Percentiles rank a stretch among this genome's conserved stretches.
Conservation (phyloP, 768 basidiomycete genomes). For the Mycena metata region DNA sequence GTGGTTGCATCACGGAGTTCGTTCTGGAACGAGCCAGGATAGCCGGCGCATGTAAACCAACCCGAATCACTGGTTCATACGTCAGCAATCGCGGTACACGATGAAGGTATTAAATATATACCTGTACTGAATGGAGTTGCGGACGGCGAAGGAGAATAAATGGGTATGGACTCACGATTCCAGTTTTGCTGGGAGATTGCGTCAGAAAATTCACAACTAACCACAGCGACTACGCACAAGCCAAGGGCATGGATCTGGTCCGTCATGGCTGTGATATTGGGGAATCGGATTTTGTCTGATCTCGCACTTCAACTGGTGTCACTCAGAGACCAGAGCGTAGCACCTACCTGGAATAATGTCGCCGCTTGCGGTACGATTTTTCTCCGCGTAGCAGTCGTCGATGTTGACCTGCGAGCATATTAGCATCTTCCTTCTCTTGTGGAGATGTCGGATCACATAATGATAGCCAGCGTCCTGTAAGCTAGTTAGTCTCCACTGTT, state of each 20-base stretch:
- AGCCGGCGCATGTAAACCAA: conserved; percentile 77
- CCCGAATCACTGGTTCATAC: conserved; percentile 66
- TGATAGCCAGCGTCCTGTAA: conserved; percentile 69
- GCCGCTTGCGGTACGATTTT: conserved; percentile 62
- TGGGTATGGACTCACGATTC: conserved; percentile 51
- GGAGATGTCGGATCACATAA: conserved; percentile 40
- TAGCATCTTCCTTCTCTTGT: too few species aligned
- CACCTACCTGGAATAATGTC: conserved; percentile 67
- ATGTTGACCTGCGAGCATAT: conserved; percentile 57
- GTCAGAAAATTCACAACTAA: background rate
- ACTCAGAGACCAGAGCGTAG: background rate
- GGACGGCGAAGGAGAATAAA: background rate
- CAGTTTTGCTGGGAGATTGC: conserved; percentile 51
- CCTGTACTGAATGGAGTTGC: conserved; percentile 45
- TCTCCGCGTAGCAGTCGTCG: conserved; percentile 77
- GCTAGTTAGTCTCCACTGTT: background rate
- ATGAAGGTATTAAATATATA: background rate
- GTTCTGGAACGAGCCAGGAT: conserved; percentile 74
- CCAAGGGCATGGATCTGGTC: conserved; percentile 69
- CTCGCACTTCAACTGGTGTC: background rate
- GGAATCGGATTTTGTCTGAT: conserved; percentile 65
- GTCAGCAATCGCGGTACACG: background rate
- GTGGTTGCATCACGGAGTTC: conserved; percentile 68
- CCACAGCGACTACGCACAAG: conserved; percentile 53
- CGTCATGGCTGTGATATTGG: conserved; percentile 67